Evolutionary conservation across 1,284 basidiomycete species (phyloP).

Genomic region (Ustilago cynodontis): DNA sequence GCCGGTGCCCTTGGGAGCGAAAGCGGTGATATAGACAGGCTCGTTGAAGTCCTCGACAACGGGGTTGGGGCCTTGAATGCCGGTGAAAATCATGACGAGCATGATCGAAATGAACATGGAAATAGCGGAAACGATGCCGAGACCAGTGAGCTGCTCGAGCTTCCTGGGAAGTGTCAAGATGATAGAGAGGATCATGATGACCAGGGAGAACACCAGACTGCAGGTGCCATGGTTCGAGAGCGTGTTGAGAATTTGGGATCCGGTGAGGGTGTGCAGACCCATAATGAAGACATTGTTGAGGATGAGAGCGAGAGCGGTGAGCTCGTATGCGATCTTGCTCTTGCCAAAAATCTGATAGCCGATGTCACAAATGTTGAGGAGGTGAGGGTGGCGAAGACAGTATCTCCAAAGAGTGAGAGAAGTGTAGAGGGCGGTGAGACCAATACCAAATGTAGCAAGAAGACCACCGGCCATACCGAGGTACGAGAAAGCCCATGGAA

Average conservation of each 20-base stretch:
- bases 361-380: conserved; percentile 77
- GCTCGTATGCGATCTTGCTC: conserved; percentile 73
- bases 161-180: conserved; percentile 61
- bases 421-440: conserved; percentile 60
- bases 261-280: conserved; percentile 65
- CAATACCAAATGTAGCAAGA: conserved; percentile 58
- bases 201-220: conserved; percentile 75
- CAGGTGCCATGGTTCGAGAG: conserved; percentile 75
- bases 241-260: conserved; percentile 74
- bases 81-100: conserved; percentile 55
- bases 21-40: conserved; percentile 57
- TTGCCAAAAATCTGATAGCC: conserved; percentile 75
- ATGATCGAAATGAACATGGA: conserved; percentile 65
- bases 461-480: conserved; percentile 66
- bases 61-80: conserved; percentile 53
- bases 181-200: conserved; percentile 58
- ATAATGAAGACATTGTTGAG: conserved; percentile 65
- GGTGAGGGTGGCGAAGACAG: conserved; percentile 75
- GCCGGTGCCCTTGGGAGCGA: conserved; percentile 71
- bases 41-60: conserved; percentile 37
- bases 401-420: conserved; percentile 73
- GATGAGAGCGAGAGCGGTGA: conserved; percentile 60
- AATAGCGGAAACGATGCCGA: conserved; percentile 62
- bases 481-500: conserved; percentile 58
- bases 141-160: conserved; percentile 58